A percentile compares a stretch with the other conserved stretches of the same genome.
Evolutionary conservation across 352 stramenopile genomes (phyloP).

Genomic region (Blastocystis sp.): DNA sequence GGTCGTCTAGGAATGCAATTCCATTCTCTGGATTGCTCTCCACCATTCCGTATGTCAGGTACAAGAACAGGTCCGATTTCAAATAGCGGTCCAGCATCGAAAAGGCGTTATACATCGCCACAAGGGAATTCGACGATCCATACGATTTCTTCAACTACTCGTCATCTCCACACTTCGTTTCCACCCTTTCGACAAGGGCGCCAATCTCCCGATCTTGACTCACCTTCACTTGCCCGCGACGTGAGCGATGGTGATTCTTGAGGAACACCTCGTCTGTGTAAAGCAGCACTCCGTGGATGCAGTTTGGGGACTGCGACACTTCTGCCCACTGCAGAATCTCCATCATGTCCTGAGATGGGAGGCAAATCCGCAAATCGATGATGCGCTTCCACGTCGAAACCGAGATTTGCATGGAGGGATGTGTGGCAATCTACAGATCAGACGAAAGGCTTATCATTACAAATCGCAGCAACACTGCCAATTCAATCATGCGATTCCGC

Average conservation of each 20-base stretch:
- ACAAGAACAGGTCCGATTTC: conserved; percentile 40
- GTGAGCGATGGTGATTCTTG: neutral
- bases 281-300: neutral
- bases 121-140: neutral
- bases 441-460: neutral
- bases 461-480: conserved; percentile 1
- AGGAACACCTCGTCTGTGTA: conserved; percentile 29
- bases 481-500: neutral
- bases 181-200: neutral
- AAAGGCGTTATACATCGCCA: neutral
- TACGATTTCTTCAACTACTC: neutral
- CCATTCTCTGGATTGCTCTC: neutral
- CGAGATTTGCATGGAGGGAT: neutral
- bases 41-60: conserved; percentile 16
- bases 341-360: conserved; percentile 7
- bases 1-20: neutral
- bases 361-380: conserved; percentile 14
- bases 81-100: neutral
- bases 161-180: neutral
- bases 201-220: neutral
- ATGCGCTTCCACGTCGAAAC: conserved; percentile 3
- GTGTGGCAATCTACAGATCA: conserved; percentile 18
- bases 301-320: neutral
- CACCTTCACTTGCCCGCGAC: neutral
- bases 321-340: conserved; percentile 34